Evolutionary conservation across 176 grass and related monocot species (phyloP).

Genomic region (Carex parvula): DNA sequence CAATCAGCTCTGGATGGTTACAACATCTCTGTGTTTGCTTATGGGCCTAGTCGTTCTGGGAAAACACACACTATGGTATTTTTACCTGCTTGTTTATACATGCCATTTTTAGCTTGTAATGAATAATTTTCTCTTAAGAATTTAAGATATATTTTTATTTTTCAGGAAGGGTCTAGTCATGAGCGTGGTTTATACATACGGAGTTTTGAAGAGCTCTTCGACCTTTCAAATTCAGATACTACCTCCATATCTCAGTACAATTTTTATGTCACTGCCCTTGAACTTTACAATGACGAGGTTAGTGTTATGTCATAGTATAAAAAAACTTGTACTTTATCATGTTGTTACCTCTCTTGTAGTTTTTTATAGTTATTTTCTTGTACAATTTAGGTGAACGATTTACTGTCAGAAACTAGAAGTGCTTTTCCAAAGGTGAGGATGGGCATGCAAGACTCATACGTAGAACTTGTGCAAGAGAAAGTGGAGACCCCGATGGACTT

Average conservation of each 20-base stretch:
- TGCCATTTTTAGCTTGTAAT: conserved; percentile 28
- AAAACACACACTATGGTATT: conserved; percentile 93
- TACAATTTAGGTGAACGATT: conserved; percentile 62
- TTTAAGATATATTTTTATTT: conserved; percentile 29
- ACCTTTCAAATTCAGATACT: conserved; percentile 92
- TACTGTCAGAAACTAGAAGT: conserved; percentile 67
- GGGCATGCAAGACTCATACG: conserved; percentile 66
- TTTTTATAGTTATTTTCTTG: conserved; percentile 23
- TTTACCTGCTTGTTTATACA: conserved; percentile 28
- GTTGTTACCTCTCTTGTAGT: conserved; percentile 7
- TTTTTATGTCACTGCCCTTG: conserved; percentile 88
- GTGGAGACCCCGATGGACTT: conserved; percentile 89
- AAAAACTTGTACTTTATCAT: conserved; percentile 2
- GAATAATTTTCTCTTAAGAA: conserved; percentile 3
- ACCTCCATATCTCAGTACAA: conserved; percentile 82
- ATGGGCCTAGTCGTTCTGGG: conserved; percentile 90
- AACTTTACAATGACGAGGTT: conserved; percentile 99
- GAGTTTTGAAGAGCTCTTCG: conserved; percentile 92
- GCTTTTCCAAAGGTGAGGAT: conserved; percentile 55
- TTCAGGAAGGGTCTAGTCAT: conserved; percentile 97
- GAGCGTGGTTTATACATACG: conserved; percentile 89
- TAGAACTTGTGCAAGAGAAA: conserved; percentile 89
- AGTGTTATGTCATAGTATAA: background rate
- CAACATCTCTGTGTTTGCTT: conserved; percentile 87
- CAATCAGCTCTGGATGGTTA: conserved; percentile 88